Base-by-base conservation (phyloP, 2,329 filamentous ascomycete genomes). In the Hypoxylon sp. region DNA sequence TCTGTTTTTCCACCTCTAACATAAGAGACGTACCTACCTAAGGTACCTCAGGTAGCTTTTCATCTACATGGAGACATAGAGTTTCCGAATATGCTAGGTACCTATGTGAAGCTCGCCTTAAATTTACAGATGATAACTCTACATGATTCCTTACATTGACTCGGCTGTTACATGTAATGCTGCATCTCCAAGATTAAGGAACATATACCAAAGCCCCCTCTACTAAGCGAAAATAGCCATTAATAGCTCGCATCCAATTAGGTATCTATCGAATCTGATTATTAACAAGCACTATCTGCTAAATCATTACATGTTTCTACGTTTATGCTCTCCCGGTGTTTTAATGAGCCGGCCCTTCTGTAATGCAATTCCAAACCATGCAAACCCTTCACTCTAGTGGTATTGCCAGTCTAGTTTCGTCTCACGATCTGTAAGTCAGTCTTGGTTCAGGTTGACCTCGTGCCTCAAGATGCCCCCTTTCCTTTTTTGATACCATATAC, bases 241-340 rank as follows among this genome's bases (percentile, higher is more conserved):
- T n/a, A 21, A 19, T 10, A 36, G 30, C 21, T 28, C 9, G 36
- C n/a, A 50, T 17, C 23, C 11, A 41, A 17, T 5, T 17, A 7
- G 28, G 5, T 30, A 57, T 51, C 9, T 56, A 36, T 53, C 25
- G 38, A 63, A 57, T 60, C 49, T 36, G 17, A 63, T 56, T 21
- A 68, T 65, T 65, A 69, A 50, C 28, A 67, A 63, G 59, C 46
- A 60, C 57, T 67, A 64, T 60, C 52, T 65, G 60, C 56, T 57
- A 23, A 46, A 41, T 56, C 5, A 62, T 63, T 69, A 67, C 60
- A 60, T 65, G 28, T 56, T 53, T 62, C 36, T 61, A 56, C 49
- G 43, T 59, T 46, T 61, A 43, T 23, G 30, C 50, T 49, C 32
- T 34, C 25, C 36, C 30, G 23, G 36, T 14, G 32, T 65, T 36